Base-by-base conservation (phyloP, 2,329 filamentous ascomycete species). In the Atkinsonella texensis region DNA sequence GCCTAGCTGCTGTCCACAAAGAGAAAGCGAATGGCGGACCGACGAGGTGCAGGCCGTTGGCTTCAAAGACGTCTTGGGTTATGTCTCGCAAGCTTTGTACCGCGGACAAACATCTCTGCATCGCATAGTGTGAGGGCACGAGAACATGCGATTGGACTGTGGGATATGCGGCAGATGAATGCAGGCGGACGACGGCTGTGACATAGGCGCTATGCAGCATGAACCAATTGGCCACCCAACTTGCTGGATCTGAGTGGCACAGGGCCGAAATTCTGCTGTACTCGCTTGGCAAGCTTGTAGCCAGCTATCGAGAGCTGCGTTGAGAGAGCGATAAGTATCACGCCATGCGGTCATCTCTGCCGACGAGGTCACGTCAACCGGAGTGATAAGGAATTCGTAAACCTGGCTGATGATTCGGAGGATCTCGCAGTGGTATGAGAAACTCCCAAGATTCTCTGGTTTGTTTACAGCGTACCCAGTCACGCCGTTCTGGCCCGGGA, bases 201-300 rank as follows among this genome's bases (percentile, higher is more conserved):
- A 73, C 69, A 45, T 71, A 73, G 8, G 70, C 70, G 55, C 70
- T 71, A 28, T 73, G 70, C 9, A 73, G 59, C 68, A 72, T 70
- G 53, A 72, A 71, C 70, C 69, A 72, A 54, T 72, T 72, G n/a
- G 70, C 70, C 1, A 72, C 70, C 1, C 70, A 66, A 49, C 69
- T 71, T 2, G 69, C 70, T 3, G 70, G 70, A 17, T 72, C 70
- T 5, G 70, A 71, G 56, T 73, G 70, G 40, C 70, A 73, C 11
- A 73, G 59, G 1, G 70, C 68, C 8, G 68, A 71, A 23, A 73
- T 71, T n/a, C 67, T 68, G 60, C 68, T 67, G 52, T 73, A 73
- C 49, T 73, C 70, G 54, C 69, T 69, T 1, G 70, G 70, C 12
- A 73, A 57, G 39, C 65, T 68, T 71, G 68, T 15, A 73, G 54